A percentile compares a stretch with the other conserved stretches of the same genome.
Evolutionary conservation across 371 early-diverging fungal species (phyloP).

Genomic region (Dichotomocladium elegans): DNA sequence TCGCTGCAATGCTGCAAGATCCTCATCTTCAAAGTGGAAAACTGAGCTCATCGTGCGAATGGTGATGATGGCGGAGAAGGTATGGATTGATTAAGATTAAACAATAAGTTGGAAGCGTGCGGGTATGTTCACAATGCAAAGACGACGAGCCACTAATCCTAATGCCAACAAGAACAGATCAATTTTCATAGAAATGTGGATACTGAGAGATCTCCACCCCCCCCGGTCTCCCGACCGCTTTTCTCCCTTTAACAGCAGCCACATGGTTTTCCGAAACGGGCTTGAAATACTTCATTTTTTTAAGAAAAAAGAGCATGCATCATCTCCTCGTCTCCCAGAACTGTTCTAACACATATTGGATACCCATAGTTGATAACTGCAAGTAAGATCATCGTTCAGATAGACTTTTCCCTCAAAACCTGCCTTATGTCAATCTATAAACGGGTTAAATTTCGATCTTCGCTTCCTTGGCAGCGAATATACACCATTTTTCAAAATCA

Average conservation of each 20-base stretch:
- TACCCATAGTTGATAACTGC: too few relatives aligned
- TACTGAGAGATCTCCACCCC: background rate
- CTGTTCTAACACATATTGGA: too few relatives aligned
- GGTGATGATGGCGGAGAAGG: background rate
- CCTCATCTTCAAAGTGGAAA: constrained; percentile 46
- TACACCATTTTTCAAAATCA: too few relatives aligned
- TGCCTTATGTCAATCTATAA: too few relatives aligned
- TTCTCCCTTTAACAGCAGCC: background rate
- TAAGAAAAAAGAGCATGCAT: too few relatives aligned
- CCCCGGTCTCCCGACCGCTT: background rate
- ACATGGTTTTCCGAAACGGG: too few relatives aligned
- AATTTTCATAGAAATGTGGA: constrained; percentile 15
- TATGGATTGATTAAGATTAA: background rate
- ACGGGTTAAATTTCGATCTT: too few relatives aligned
- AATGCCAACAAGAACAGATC: constrained; percentile 16
- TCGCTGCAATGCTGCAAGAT: background rate
- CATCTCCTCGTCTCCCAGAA: too few relatives aligned
- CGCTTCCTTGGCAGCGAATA: too few relatives aligned
- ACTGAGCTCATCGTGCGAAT: constrained; percentile 38
- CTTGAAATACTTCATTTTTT: too few relatives aligned
- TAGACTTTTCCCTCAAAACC: too few relatives aligned
- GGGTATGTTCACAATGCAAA: constrained; percentile 8
- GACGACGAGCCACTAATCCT: constrained; percentile 27
- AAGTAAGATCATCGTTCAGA: too few relatives aligned
- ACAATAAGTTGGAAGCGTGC: background rate